These are phyloP conservation scores for Saccharomycopsis olivae DNA, from an alignment of 805 yeast species.

Conservation along the genomic window DNA sequence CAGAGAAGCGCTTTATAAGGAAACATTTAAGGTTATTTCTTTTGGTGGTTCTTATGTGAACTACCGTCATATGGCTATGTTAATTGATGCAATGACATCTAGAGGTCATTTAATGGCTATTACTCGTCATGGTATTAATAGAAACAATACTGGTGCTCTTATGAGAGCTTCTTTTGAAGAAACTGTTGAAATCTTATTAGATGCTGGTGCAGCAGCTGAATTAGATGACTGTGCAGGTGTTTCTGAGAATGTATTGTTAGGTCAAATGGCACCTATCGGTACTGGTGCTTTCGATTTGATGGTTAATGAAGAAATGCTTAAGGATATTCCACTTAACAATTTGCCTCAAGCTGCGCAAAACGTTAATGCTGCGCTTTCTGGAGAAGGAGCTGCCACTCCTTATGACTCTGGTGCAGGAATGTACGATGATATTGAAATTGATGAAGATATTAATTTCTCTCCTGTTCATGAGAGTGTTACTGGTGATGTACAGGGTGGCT, in stretches of 20 bases:
- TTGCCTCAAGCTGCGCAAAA: slow-evolving; percentile 24
- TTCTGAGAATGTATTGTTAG: slow-evolving; percentile 93
- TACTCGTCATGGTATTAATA: slow-evolving; percentile 98
- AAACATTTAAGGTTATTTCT: slow-evolving; percentile 93
- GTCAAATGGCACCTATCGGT: slow-evolving; percentile 98
- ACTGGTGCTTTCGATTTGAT: slow-evolving; percentile 96
- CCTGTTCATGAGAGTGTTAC: slow-evolving; percentile 85
- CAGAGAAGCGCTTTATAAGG: slow-evolving; percentile 85
- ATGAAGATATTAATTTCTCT: slow-evolving; percentile 80
- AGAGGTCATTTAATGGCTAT: slow-evolving; percentile 98
- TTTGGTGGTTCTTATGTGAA: slow-evolving; percentile 99
- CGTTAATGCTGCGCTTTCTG: slow-evolving; percentile 30
- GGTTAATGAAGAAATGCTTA: slow-evolving; percentile 83
- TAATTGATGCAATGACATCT: slow-evolving; percentile 97
- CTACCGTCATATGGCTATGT: slow-evolving; percentile 94
- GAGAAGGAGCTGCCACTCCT: slow-evolving; percentile 90
- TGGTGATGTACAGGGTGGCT: slow-evolving; percentile 67
- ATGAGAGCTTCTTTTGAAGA: slow-evolving; percentile 99
- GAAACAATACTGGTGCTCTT: slow-evolving; percentile 97
- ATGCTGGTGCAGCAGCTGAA: slow-evolving; percentile 98
- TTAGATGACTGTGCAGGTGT: slow-evolving; percentile 98
- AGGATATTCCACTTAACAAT: slow-evolving; percentile 43
- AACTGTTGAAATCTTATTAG: slow-evolving; percentile 93
- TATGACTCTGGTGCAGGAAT: slow-evolving; percentile 50
- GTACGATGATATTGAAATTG: slow-evolving; percentile 51